Conservation (phyloP, 768 basidiomycete species). For the Daedalea quercina region DNA sequence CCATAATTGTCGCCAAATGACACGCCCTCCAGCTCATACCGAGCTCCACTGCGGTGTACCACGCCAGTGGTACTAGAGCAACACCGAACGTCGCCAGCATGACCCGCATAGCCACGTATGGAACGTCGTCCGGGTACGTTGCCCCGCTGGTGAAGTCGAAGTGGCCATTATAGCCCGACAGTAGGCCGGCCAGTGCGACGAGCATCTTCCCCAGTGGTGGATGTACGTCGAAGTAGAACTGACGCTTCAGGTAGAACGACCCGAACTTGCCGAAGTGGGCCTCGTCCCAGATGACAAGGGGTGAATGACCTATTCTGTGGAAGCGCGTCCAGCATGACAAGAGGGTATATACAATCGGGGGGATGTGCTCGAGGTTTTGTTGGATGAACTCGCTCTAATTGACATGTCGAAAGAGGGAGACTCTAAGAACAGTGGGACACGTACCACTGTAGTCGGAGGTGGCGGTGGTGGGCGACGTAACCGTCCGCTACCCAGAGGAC, state of each 20-base stretch:
- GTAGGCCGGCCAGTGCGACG: slow-evolving; percentile 85
- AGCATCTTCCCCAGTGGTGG: slow-evolving; percentile 99
- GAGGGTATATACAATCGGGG: slow-evolving; percentile 83
- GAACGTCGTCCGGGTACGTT: slow-evolving; percentile 76
- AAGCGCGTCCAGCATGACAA: slow-evolving; percentile 94
- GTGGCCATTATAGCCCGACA: slow-evolving; percentile 85
- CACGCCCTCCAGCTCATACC: slow-evolving; percentile 87
- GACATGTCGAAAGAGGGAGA: neutral
- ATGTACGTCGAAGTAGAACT: slow-evolving; percentile 99
- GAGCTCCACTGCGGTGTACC: slow-evolving; percentile 94
- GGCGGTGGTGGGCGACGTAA: slow-evolving; percentile 50
- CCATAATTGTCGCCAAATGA: slow-evolving; percentile 92
- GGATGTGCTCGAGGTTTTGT: slow-evolving; percentile 75
- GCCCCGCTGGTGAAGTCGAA: slow-evolving; percentile 95
- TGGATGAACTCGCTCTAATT: slow-evolving; percentile 64
- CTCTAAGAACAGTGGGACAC: slow-evolving; percentile 11
- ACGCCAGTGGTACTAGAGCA: slow-evolving; percentile 90
- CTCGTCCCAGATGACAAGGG: slow-evolving; percentile 96
- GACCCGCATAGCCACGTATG: slow-evolving; percentile 92
- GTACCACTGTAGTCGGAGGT: slow-evolving; percentile 51
- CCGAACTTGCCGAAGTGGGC: slow-evolving; percentile 99
- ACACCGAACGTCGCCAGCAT: slow-evolving; percentile 94
- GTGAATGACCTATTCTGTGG: slow-evolving; percentile 83
- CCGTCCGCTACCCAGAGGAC: slow-evolving; percentile 41
- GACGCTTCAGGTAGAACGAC: slow-evolving; percentile 95